These are phyloP conservation scores for Trichoderma asperellum DNA, from an alignment of 2,329 filamentous ascomycete species.

Conservation along the genomic window DNA sequence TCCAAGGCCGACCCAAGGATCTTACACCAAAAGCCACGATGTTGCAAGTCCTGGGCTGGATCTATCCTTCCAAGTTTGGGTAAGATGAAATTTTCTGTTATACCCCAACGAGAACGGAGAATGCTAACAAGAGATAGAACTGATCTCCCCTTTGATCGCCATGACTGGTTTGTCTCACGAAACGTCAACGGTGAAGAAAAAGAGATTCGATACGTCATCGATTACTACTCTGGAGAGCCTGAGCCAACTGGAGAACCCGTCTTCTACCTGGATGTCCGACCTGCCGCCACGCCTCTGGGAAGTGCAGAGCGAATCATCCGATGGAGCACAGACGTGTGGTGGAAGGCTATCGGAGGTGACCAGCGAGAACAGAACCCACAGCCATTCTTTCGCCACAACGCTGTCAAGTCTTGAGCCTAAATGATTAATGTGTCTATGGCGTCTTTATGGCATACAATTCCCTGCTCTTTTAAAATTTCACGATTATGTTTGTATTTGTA, in stretches of 20 bases:
- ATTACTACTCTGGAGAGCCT: constrained; percentile 87
- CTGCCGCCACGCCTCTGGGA: constrained; percentile 79
- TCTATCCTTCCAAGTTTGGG: constrained; percentile 81
- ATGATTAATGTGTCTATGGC: neutral
- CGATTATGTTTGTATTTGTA: constrained; percentile 37
- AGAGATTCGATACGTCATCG: constrained; percentile 92
- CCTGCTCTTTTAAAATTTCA: constrained; percentile 29
- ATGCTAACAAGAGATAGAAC: constrained; percentile 53
- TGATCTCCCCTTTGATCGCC: constrained; percentile 89
- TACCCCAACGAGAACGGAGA: neutral
- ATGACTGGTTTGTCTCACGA: constrained; percentile 93
- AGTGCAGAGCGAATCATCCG: constrained; percentile 81
- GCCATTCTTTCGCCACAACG: constrained; percentile 40
- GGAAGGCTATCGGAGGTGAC: constrained; percentile 77
- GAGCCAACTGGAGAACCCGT: constrained; percentile 81
- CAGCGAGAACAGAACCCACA: constrained; percentile 54
- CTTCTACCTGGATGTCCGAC: constrained; percentile 93
- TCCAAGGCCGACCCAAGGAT: constrained; percentile 87
- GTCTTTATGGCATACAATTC: constrained; percentile 22
- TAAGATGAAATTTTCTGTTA: constrained; percentile 55
- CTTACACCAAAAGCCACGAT: constrained; percentile 90
- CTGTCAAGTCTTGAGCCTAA: constrained; percentile 31
- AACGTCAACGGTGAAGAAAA: constrained; percentile 67
- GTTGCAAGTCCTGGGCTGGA: constrained; percentile 74
- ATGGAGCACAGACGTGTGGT: constrained; percentile 95